Evolutionary conservation across 371 early-diverging fungal species (phyloP).

Genomic region (Nematocida sp.): DNA sequence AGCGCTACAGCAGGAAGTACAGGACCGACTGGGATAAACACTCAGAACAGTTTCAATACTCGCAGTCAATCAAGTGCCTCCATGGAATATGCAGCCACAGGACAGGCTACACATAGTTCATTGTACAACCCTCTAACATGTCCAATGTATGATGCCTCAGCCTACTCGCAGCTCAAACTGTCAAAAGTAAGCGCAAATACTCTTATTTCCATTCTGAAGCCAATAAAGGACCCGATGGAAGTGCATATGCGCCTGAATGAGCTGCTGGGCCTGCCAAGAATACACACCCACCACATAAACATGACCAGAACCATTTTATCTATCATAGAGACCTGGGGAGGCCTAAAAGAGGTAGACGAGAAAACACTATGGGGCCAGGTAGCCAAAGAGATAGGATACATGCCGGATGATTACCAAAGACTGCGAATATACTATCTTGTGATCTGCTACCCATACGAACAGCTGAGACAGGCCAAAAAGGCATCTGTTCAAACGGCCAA

Average conservation of each 20-base stretch:
- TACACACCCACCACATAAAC: constrained; percentile 14
- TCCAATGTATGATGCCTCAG: neutral
- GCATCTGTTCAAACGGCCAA: neutral
- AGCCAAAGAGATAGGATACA: constrained; percentile 29
- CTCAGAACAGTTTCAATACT: too few relatives aligned
- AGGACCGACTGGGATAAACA: too few relatives aligned
- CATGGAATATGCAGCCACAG: too few relatives aligned
- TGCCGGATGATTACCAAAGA: constrained; percentile 1
- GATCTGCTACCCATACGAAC: constrained; percentile 48
- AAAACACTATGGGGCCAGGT: constrained; percentile 29
- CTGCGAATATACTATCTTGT: constrained; percentile 48
- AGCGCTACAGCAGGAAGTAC: too few relatives aligned
- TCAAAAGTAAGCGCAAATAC: neutral
- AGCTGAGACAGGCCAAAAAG: neutral
- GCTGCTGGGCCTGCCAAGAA: constrained; percentile 26
- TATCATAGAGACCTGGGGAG: constrained; percentile 12
- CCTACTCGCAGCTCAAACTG: constrained; percentile 16
- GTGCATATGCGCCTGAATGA: constrained; percentile 39
- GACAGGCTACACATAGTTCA: neutral
- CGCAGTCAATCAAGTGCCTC: too few relatives aligned
- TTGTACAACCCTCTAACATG: constrained; percentile 20
- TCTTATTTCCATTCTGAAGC: constrained; percentile 6
- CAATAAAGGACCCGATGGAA: neutral
- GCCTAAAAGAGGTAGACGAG: constrained; percentile 40
- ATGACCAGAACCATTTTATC: constrained; percentile 6